Conservation (phyloP, 768 basidiomycete genomes). For the Pseudohyphozyma bogoriensis region DNA sequence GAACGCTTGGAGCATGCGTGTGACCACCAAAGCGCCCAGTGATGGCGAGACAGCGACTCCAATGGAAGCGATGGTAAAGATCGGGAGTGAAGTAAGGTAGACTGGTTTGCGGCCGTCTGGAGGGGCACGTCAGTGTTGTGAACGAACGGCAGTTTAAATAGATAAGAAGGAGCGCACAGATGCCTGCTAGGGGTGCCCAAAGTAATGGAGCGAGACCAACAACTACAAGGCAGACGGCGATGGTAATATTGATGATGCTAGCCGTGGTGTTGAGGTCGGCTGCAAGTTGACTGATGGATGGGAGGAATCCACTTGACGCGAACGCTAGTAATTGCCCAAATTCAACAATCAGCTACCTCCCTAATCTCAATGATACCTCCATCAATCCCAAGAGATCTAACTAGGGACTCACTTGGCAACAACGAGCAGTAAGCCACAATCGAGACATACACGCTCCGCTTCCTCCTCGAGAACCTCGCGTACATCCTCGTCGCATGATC, state of each 20-base stretch:
- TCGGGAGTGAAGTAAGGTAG: conserved; percentile 11
- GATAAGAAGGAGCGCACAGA: conserved; percentile 3
- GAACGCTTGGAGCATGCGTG: not conserved
- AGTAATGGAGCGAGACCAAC: conserved; percentile 5
- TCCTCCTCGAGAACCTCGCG: no score
- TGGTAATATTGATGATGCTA: conserved; percentile 2
- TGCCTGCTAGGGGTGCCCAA: not conserved
- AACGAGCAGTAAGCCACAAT: no score
- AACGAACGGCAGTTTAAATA: no score
- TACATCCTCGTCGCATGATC: no score
- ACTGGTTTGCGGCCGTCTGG: conserved; percentile 18
- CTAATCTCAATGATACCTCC: no score
- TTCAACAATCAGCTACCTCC: no score
- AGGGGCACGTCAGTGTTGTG: not conserved
- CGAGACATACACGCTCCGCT: no score
- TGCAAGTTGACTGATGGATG: conserved; percentile 4
- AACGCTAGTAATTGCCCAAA: not conserved
- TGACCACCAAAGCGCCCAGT: not conserved
- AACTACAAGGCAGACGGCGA: conserved; percentile 11
- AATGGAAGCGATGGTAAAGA: conserved; percentile 10
- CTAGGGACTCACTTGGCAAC: no score
- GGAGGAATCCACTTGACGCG: conserved; percentile 2
- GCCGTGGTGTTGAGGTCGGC: conserved; percentile 6
- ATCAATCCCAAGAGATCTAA: no score
- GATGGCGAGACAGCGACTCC: conserved; percentile 8